Base-by-base conservation (phyloP, 129 eudicot genomes). In the Kitagawia praeruptora region DNA sequence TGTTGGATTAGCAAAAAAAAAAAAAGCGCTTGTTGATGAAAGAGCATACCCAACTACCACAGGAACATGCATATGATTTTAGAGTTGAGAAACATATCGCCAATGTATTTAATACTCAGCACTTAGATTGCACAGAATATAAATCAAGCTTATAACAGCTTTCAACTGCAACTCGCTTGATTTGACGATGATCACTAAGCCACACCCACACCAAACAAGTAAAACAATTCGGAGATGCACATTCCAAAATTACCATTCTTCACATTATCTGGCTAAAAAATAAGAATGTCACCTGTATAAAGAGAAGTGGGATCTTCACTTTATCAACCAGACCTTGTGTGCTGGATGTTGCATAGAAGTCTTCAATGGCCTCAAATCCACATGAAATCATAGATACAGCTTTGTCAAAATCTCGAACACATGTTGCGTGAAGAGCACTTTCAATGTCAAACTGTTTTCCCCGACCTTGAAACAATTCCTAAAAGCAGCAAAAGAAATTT, bases 381-480 rank as follows among this genome's bases (percentile, higher is more conserved):
- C 88, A 85, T 12, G 97, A 89, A 23, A 95, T 89, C 96, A 90
- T 95, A 18, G 98, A 92, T 80, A 95, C 84, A 54, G 90, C 85
- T 81, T 81, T 82, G 38, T 93, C 94, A 80, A 93, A 93, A 77
- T 93, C 98, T 49, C 91, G 77, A 67, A 87, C 73, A n/a, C 96
- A 93, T 46, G 89, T 83, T 58, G 98, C 96, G 13, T 82, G 81
- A 39, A 91, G 81, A 74, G 92, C 98, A 78, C 75, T 87, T 82
- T 87, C 92, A 81, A 95, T 96, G 86, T 95, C 94, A 89, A 92
- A 95, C 47, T 90, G 84, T 78, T 87, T 95, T 4, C 83, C 79
- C 66, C 84, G 87, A 5, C 98, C 97, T 84, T 87, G 94, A 87
- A 95, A 95, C 75, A 95, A 87, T 86, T 90, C 97, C 98, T 92